Conservation (phyloP, 2,329 filamentous ascomycete genomes). For the Aspergillus aculeatus region DNA sequence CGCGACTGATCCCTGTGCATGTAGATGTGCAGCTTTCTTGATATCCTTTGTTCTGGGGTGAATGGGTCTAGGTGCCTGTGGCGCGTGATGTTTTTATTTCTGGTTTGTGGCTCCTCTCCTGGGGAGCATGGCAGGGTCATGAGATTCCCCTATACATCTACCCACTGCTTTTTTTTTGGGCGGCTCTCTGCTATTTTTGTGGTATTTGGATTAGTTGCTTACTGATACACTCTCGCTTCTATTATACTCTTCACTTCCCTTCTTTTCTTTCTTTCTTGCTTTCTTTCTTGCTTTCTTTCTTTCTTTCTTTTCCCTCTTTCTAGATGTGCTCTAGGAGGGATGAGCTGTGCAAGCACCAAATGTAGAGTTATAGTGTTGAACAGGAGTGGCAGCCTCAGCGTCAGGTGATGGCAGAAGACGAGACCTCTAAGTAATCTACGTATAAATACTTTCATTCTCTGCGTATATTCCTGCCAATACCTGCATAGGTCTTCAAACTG, state of each 20-base stretch:
- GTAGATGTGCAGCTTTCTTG: conserved; percentile 7
- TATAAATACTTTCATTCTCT: too few species aligned
- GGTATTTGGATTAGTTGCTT: too few species aligned
- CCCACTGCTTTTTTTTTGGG: conserved; percentile 9
- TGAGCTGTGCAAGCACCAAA: too few species aligned
- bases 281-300: not conserved
- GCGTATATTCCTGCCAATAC: too few species aligned
- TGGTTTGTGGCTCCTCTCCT: not conserved
- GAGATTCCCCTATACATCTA: conserved; percentile 22
- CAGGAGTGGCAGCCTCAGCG: too few species aligned
- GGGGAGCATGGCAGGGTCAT: conserved; percentile 3
- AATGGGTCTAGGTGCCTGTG: not conserved
- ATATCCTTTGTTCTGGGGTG: not conserved
- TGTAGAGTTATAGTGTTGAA: too few species aligned
- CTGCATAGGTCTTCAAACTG: too few species aligned
- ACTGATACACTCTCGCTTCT: not conserved
- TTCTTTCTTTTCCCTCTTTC: not conserved
- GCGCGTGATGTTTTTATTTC: conserved; percentile 1
- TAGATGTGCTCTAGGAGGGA: not conserved
- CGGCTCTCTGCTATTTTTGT: conserved; percentile 13
- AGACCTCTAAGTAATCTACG: too few species aligned
- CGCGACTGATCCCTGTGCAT: conserved; percentile 13
- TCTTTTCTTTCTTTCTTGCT: not conserved
- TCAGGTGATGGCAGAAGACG: too few species aligned
- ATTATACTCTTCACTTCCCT: not conserved